These are phyloP conservation scores for Auriculariales sp. DNA, from an alignment of 768 basidiomycete genomes.

Conservation along the genomic window DNA sequence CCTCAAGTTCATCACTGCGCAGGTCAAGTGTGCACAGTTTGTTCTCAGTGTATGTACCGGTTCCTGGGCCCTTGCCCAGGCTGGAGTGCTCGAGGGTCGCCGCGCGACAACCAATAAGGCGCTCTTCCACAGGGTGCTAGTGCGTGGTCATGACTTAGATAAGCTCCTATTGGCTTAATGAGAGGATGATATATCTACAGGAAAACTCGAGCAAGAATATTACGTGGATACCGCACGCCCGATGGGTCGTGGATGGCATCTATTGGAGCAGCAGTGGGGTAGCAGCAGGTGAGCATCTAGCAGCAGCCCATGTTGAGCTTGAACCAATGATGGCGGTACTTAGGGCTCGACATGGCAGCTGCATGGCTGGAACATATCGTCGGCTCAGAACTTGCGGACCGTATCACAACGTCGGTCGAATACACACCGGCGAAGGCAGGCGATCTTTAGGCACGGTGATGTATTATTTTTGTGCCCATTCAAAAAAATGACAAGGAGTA, in stretches of 20 bases:
- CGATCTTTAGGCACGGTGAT: too few relatives aligned
- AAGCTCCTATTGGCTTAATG: background rate
- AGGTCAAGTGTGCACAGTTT: slow-evolving; percentile 23
- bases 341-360: slow-evolving; percentile 21
- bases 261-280: slow-evolving; percentile 35
- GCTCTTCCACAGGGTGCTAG: slow-evolving; percentile 15
- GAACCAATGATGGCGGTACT: slow-evolving; percentile 17
- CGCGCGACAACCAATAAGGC: slow-evolving; percentile 32
- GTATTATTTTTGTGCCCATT: too few relatives aligned
- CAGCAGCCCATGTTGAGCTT: slow-evolving; percentile 14
- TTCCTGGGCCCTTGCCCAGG: slow-evolving; percentile 22
- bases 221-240: slow-evolving; percentile 27
- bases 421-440: too few relatives aligned
- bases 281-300: slow-evolving; percentile 22
- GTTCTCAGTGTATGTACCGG: slow-evolving; percentile 29
- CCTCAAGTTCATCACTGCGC: slow-evolving; percentile 18
- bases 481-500: too few relatives aligned
- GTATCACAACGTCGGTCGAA: slow-evolving; percentile 9
- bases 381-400: slow-evolving; percentile 9
- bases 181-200: background rate
- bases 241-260: slow-evolving; percentile 35
- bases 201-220: slow-evolving; percentile 17
- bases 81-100: slow-evolving; percentile 27
- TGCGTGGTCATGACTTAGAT: background rate
- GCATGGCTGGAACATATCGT: slow-evolving; percentile 19